These are phyloP conservation scores for Crithidia bombi DNA, from an alignment of 208 protist species.

Conservation along the genomic window DNA sequence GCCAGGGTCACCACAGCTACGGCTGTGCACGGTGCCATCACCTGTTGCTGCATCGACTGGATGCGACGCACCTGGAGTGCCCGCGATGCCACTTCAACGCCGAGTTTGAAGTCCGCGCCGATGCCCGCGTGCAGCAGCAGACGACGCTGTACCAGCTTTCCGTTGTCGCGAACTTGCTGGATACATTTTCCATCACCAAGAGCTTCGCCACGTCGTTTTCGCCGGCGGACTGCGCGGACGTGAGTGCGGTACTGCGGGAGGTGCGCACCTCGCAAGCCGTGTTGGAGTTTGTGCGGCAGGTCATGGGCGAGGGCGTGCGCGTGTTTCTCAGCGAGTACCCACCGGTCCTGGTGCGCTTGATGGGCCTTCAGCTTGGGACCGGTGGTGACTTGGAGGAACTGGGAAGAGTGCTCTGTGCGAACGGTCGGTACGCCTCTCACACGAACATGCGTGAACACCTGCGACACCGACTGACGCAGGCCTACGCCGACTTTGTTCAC, in stretches of 20 bases:
- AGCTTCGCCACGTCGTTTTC: constrained; percentile 52
- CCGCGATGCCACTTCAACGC: constrained; percentile 77
- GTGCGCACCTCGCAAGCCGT: constrained; percentile 29
- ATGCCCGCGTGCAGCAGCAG: constrained; percentile 53
- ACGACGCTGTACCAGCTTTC: constrained; percentile 67
- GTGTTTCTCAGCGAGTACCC: constrained; percentile 50
- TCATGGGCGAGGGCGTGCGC: constrained; percentile 54
- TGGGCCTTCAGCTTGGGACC: constrained; percentile 66
- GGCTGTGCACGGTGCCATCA: constrained; percentile 64
- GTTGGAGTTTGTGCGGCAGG: constrained; percentile 49
- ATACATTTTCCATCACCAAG: constrained; percentile 52
- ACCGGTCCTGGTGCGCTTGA: constrained; percentile 23
- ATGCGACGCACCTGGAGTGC: constrained; percentile 49
- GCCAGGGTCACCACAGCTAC: constrained; percentile 45
- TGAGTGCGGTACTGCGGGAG: constrained; percentile 42
- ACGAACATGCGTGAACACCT: constrained; percentile 52
- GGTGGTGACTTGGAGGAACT: constrained; percentile 37
- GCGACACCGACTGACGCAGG: constrained; percentile 31
- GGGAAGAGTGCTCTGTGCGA: constrained; percentile 38
- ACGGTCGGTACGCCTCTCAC: constrained; percentile 49
- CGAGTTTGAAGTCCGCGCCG: constrained; percentile 60
- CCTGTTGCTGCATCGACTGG: constrained; percentile 41
- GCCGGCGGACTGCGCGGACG: constrained; percentile 22
- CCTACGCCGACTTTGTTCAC: constrained; percentile 33
- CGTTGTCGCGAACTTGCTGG: constrained; percentile 52